Evolutionary conservation across 768 basidiomycete species (phyloP).

Genomic region (Leucocoprinus birnbaumii): DNA sequence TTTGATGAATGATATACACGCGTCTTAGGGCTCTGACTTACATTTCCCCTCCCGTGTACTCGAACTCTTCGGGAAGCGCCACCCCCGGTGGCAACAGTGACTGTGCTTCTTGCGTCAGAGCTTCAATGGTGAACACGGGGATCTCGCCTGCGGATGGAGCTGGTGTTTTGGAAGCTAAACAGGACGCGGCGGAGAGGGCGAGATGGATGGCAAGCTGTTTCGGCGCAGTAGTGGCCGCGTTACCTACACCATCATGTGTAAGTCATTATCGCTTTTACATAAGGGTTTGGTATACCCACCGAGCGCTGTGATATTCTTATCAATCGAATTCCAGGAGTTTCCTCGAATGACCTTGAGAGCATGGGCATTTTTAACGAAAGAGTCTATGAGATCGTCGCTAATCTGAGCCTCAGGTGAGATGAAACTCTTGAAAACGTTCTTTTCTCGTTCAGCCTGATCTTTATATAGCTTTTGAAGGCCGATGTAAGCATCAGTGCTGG

Average conservation of each 20-base stretch:
- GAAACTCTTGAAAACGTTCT: slow-evolving; percentile 49
- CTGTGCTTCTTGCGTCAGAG: slow-evolving; percentile 49
- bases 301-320: slow-evolving; percentile 44
- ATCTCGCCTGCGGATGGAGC: slow-evolving; percentile 19
- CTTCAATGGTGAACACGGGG: slow-evolving; percentile 42
- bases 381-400: slow-evolving; percentile 54
- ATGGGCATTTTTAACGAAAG: slow-evolving; percentile 81
- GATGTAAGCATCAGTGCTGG: slow-evolving; percentile 81
- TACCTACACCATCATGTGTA: slow-evolving; percentile 29
- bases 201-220: slow-evolving; percentile 70
- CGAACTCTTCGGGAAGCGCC: slow-evolving; percentile 52
- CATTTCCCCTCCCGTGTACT: slow-evolving; percentile 74
- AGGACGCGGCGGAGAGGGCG: slow-evolving; percentile 61
- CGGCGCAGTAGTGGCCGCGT: slow-evolving; percentile 36
- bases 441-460: slow-evolving; percentile 69
- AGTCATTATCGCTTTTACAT: neutral
- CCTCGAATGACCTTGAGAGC: slow-evolving; percentile 66
- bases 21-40: slow-evolving; percentile 32
- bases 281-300: slow-evolving; percentile 31
- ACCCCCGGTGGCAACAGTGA: slow-evolving; percentile 45
- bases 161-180: slow-evolving; percentile 23
- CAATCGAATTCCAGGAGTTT: slow-evolving; percentile 54
- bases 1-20: slow-evolving; percentile 15
- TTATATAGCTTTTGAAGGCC: slow-evolving; percentile 86
- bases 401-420: slow-evolving; percentile 29